Evolutionary conservation across 2,329 filamentous ascomycete species (phyloP), one percentile per base, ranked within the genome.

Genomic region (Talaromyces pinophilus): DNA sequence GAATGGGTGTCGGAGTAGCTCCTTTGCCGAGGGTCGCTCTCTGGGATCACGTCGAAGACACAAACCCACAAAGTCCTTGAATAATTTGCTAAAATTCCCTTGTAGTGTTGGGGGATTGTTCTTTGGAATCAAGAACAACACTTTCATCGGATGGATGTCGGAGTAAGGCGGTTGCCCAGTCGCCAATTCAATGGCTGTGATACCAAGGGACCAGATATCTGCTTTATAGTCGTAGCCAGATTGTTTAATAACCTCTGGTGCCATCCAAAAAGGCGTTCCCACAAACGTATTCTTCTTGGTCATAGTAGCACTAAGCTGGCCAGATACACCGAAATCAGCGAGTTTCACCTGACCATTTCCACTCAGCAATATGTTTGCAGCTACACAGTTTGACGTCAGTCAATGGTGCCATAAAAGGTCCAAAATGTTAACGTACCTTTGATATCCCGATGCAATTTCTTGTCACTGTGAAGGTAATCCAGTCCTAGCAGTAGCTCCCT

Each of bases 211-310:
- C 94, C 94, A 98, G 67, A 98, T 97, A 76, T 98, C 94, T 54
- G 94, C 94, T 81, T 97, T 97, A 81, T 96, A 92, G 78, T 97
- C 94, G 82, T 98, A 97, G 59, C 94, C 94, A 66, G 93, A 96
- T 78, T 99, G 94, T 81, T 97, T 97, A 79, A 99, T 99, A 64
- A 98, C 94, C 80, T 99, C 94, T 11, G 94, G 94, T 2, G 95
- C 94, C 94, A 99, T 99, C 95, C 95, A 99, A 77, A 98, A 99
- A 1, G 95, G 94, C 0, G 94, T 98, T 40, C 95, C 95, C 38
- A 99, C 94, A 78, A 98, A 99, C 0, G 94, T 98, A 77, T 98
- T 98, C 82, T 98, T 98, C 85, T 98, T 98, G 69, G 94, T 97
- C 93, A 98, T 98, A 60, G 94, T 99, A 6, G 94, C 94, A 10